phyloP scores from a whole-genome alignment of 2,329 filamentous ascomycete species.

The Fusarium drepaniforme region DNA sequence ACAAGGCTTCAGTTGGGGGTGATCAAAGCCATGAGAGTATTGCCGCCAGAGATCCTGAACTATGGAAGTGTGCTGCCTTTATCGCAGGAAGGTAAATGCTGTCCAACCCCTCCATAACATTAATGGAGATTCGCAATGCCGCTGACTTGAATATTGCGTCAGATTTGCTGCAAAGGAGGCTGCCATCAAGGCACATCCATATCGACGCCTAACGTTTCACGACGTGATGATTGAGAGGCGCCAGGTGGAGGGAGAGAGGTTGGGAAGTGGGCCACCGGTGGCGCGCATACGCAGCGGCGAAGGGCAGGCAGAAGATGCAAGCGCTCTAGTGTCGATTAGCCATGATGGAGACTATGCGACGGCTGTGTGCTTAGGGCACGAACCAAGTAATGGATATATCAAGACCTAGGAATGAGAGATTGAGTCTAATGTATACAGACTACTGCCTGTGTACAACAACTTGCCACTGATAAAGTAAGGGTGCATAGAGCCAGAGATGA shows the following conservation, averaged over 20 bases:
- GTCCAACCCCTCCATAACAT: background rate
- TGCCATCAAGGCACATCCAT: conserved; percentile 76
- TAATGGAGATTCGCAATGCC: background rate
- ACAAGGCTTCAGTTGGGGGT: background rate
- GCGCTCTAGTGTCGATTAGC: conserved; percentile 83
- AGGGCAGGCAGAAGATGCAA: conserved; percentile 55
- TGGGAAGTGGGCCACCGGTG: conserved; percentile 58
- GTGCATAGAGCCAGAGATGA: background rate
- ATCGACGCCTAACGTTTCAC: conserved; percentile 70
- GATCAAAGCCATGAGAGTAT: conserved; percentile 1
- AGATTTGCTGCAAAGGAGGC: conserved; percentile 83
- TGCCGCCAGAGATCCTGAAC: conserved; percentile 28
- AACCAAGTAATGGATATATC: conserved; percentile 18
- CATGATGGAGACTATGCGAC: conserved; percentile 89
- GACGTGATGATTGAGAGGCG: conserved; percentile 64
- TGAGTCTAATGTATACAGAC: background rate
- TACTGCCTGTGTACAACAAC: background rate
- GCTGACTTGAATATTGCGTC: conserved; percentile 13
- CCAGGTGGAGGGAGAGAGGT: conserved; percentile 35
- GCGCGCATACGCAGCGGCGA: conserved; percentile 54
- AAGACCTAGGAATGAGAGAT: background rate
- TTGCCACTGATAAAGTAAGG: background rate
- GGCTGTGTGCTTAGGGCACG: conserved; percentile 72
- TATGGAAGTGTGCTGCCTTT: conserved; percentile 53
- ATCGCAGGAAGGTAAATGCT: conserved; percentile 51